Base-by-base conservation (phyloP, 148 eudicot genomes). In the Vaccinium macrocarpon region DNA sequence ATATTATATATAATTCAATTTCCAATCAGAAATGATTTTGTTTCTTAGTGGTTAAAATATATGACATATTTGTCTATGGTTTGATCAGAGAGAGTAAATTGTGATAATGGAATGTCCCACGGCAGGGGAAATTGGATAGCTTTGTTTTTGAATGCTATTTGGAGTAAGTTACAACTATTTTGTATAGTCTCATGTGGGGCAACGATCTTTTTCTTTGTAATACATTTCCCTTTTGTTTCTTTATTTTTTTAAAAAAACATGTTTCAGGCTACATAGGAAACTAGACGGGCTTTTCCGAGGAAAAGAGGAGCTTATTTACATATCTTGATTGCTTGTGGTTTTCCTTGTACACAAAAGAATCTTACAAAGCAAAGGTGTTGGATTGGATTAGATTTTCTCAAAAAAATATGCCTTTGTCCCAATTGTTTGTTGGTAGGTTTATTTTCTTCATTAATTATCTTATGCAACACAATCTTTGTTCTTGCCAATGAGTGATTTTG, bases 351-450 rank as follows among this genome's bases (percentile, higher is more conserved):
- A 76, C 80, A 4, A 55, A 82, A 56, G 72, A 81, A 71, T 14
- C 74, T 66, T 51, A 23, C 56, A 91, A 81, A 86, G 81, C 48
- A 46, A 90, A 84, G 64, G 93, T 90, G 87, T 64, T 93, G 89
- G 89, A 88, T 92, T 79, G 76, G 87, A 89, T 85, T 52, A 88
- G 3, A 91, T 94, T 32, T 91, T 94, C 88, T n/a, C n/a, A n/a
- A n/a, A n/a, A n/a, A n/a, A n/a, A n/a, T n/a, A 92, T 86, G 96
- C 92, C 21, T 83, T 95, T 23, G 89, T 95, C 87, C 98, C 98
- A 27, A 91, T 95, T 82, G 92, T 92, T 64, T 71, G 88, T 76
- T 92, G 98, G 98, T 95, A 86, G 50, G 91, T 88, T 56, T 70
- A 72, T 35, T 80, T 51, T 38, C n/a, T 51, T 71, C n/a, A 29